Evolutionary conservation across 148 eudicot genomes (phyloP).

Genomic region (Salicornia ramosissima): DNA sequence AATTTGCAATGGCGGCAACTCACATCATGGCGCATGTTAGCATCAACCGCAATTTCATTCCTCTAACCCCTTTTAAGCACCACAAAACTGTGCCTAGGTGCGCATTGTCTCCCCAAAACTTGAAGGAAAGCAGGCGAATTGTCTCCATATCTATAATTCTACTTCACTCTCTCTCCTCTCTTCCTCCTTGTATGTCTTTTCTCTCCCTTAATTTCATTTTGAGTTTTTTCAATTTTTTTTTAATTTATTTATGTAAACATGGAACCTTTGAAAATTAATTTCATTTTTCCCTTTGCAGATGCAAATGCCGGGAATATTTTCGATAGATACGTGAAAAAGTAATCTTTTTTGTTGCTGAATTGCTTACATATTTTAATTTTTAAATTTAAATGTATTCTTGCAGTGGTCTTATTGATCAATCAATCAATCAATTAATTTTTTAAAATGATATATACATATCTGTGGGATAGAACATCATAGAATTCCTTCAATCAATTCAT

Average conservation of each 20-base stretch:
- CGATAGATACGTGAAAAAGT: constrained; percentile 76
- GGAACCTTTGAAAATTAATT: not conserved
- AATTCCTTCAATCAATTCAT: no score
- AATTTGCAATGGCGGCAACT: constrained; percentile 22
- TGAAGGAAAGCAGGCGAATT: constrained; percentile 34
- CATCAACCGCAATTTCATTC: constrained; percentile 1
- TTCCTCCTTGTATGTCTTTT: constrained; percentile 14
- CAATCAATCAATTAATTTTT: no score
- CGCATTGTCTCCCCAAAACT: constrained; percentile 17
- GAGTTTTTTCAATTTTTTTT: not conserved
- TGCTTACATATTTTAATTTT: not conserved
- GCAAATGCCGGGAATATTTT: constrained; percentile 53
- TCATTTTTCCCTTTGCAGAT: constrained; percentile 31
- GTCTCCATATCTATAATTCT: constrained; percentile 43
- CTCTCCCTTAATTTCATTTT: not conserved
- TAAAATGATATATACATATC: no score
- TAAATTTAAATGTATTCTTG: not conserved
- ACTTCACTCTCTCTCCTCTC: constrained; percentile 31
- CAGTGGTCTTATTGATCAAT: not conserved
- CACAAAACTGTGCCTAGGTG: constrained; percentile 13
- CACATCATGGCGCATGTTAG: constrained; percentile 10
- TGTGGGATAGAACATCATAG: no score
- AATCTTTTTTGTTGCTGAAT: not conserved
- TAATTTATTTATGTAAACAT: not conserved
- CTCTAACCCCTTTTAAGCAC: not conserved